Percentiles rank a stretch among this genome's conserved stretches.
Evolutionary conservation across 345 rosid genomes (phyloP).

Genomic region (Pistacia vera): DNA sequence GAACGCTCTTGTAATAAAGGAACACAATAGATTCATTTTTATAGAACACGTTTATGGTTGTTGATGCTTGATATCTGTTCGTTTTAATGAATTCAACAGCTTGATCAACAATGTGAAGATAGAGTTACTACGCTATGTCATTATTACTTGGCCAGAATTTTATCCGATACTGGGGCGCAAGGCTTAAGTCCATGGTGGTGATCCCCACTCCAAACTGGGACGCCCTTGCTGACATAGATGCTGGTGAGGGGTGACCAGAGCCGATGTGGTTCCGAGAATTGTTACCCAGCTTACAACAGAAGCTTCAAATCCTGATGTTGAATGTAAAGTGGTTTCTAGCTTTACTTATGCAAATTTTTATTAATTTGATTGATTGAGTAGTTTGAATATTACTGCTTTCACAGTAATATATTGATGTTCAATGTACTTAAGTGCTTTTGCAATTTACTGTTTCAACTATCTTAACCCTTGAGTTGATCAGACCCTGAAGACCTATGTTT

Average conservation of each 20-base stretch:
- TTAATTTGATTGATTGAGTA: neutral
- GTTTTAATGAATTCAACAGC: slow-evolving; percentile 51
- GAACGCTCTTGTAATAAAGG: neutral
- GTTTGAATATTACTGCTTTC: neutral
- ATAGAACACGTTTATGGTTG: neutral
- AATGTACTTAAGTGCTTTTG: neutral
- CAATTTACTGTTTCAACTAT: neutral
- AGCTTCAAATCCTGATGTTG: slow-evolving; percentile 72
- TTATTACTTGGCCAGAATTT: slow-evolving; percentile 95
- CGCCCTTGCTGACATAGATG: slow-evolving; percentile 98
- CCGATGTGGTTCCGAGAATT: slow-evolving; percentile 95
- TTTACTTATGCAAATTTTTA: neutral
- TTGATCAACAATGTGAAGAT: slow-evolving; percentile 96
- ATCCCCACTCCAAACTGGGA: slow-evolving; percentile 99
- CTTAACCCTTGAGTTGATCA: neutral
- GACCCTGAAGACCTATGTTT: neutral
- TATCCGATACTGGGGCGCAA: slow-evolving; percentile 83
- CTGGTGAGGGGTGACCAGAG: slow-evolving; percentile 96
- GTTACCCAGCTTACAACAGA: slow-evolving; percentile 79
- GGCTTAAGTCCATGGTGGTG: slow-evolving; percentile 95
- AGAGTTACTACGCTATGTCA: slow-evolving; percentile 92
- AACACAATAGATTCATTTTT: neutral
- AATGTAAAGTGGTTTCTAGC: slow-evolving; percentile 51
- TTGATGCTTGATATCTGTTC: slow-evolving; percentile 24
- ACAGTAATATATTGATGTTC: neutral